Base-by-base conservation (phyloP, 345 rosid species). In the Microthlaspi erraticum region DNA sequence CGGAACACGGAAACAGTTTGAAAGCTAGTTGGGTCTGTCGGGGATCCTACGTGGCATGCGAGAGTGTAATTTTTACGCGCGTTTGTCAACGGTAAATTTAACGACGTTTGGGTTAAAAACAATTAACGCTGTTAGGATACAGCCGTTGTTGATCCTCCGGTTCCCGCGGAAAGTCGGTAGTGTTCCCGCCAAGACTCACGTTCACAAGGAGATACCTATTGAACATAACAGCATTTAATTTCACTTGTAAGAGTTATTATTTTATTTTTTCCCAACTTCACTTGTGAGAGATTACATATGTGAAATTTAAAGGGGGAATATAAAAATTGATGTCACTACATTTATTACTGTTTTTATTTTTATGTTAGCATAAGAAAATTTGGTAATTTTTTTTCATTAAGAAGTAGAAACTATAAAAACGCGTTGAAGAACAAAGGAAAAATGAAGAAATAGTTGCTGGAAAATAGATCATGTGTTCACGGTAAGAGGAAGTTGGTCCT, bases 111-210 rank as follows among this genome's bases (percentile, higher is more conserved):
- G n/a, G 63, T 46, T 57, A 6, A 58, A 58, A 12, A 17, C 23
- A 36, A 18, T 4, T 56, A 73, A 74, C 72, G 67, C 48, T 55
- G 61, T 58, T 50, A 41, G 7, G 10, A 44, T 29, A 11, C 71
- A 56, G 52, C 48, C 52, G 58, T 64, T 64, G 60, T 49, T 66
- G 37, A 39, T 48, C 66, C 52, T 74, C 60, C 60, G 32, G 61
- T 58, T 60, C 45, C 12, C 66, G 60, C 72, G 66, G 77, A 66
- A 72, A 14, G 31, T 41, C 60, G 9, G 60, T 49, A 49, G 38
- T 59, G 29, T 66, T 73, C 54, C 77, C 54, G 54, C 72, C 37
- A 48, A 8, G 18, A 65, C 19, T 46, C 43, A 34, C 36, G 66
- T 64, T 64, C 77, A 37, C 54, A 31, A 16, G 53, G 18, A 33